Percentiles rank a stretch among this genome's conserved stretches.
Evolutionary conservation across 768 basidiomycete genomes (phyloP).

Genomic region (Lactarius trivialis): DNA sequence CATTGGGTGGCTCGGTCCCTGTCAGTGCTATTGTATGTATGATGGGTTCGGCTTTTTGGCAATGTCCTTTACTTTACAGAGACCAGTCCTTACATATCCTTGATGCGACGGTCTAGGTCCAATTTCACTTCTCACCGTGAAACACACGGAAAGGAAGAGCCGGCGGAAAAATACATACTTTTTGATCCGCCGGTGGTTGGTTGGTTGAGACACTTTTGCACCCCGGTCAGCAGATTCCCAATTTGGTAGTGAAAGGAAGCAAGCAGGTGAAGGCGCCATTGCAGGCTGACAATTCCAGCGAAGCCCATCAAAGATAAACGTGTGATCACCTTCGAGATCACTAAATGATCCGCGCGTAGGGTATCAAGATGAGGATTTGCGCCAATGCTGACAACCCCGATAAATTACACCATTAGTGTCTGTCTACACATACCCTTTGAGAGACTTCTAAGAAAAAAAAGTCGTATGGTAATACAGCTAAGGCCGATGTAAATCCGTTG

Average conservation of each 20-base stretch:
- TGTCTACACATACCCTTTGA: constrained; percentile 20
- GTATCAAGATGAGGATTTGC: constrained; percentile 17
- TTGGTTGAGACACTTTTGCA: background rate
- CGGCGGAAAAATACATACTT: background rate
- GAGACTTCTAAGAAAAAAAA: constrained; percentile 21
- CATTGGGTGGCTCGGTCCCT: background rate
- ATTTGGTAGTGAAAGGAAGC: constrained; percentile 5
- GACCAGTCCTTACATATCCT: background rate
- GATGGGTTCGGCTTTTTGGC: background rate
- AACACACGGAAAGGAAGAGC: background rate
- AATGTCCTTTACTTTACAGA: background rate
- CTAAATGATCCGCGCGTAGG: constrained; percentile 9
- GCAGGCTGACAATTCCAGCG: constrained; percentile 1
- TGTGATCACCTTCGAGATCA: constrained; percentile 5
- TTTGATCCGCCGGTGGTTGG: background rate
- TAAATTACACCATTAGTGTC: constrained; percentile 21
- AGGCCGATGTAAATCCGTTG: constrained; percentile 15
- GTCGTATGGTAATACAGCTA: constrained; percentile 19
- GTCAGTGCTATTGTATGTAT: background rate
- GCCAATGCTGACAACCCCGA: constrained; percentile 17
- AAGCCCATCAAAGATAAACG: constrained; percentile 15
- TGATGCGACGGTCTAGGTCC: background rate
- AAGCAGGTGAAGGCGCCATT: background rate
- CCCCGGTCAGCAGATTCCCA: background rate
- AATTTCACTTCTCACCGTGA: background rate